Base-by-base conservation (phyloP, 208 protist genomes). In the Strigomonas culicis region DNA sequence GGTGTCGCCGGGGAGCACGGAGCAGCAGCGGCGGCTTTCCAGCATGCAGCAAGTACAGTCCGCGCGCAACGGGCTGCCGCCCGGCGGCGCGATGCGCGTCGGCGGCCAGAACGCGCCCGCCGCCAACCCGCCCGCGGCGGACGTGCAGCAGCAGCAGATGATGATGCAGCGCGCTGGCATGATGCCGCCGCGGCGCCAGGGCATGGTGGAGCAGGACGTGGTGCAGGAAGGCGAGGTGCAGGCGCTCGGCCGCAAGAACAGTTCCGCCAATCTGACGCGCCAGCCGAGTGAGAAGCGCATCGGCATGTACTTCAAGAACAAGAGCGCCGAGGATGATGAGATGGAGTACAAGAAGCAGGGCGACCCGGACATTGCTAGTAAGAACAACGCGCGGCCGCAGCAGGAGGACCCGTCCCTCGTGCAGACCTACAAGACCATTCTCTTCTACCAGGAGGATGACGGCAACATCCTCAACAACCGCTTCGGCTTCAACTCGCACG, bases 291-390 rank as follows among this genome's bases (percentile, higher is more conserved):
- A 86, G 65, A 90, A 87, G 73, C 72, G 82, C 0, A 77, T 92
- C 21, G 85, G 85, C 19, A 87, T 92, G 78, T 92, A 92, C 66
- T 92, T 92, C 67, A 92, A 92, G 59, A 86, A 88, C 68, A 67
- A 88, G 28, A 68, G 52, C 24, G 58, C 73, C 0, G 58, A 70
- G 21, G 65, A 64, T n/a, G 73, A 70, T 22, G 63, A 74, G 1
- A 32, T 66, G 19, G 71, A 84, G 59, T 92, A 92, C 70, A 88
- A 88, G 69, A 84, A 86, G 69, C 81, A 88, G 4, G 80, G 79
- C 52, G 82, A 88, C 43, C 66, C 70, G 11, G 77, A 69, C 17
- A 80, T 70, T 30, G 49, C 57, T 21, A 75, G 75, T 43, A 79
- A 72, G 56, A 63, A 46, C n/a, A 69, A 41, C 57, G 73, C 63